Evolutionary conservation across 202 grass and related monocot species (phyloP), one percentile per base, ranked within the genome.

Genomic region (Cymbopogon flexuosus): DNA sequence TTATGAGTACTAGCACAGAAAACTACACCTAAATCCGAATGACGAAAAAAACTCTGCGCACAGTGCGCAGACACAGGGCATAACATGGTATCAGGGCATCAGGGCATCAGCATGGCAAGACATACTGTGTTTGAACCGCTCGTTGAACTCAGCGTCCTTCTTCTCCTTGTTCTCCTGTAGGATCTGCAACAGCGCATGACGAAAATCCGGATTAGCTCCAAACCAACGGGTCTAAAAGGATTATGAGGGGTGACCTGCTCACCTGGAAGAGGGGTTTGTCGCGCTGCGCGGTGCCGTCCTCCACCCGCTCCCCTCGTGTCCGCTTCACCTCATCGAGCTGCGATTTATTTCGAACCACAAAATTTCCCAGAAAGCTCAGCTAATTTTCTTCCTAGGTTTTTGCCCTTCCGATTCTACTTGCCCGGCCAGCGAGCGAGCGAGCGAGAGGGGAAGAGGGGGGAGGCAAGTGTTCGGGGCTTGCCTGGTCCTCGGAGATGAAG

Each of bases 141-240:
- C 96, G 22, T 95, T 99, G 76, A 99, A 99, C 78, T 99, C 96
- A 12, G 96, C 90, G 51, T 99, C 96, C 73, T 99, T 95, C 84
- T 91, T 94, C 41, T 99, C 96, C 90, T 91, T 98, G 45, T 98
- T 98, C 83, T 94, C 96, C 73, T 87, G 93, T 34, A 93, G 56
- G 64, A 98, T 93, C 96, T 98, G 90, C 60, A 31, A 12, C 67
- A 84, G 21, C 6, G 8, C 41, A 58, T 2, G 8, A 56, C 3
- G 27, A 84, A 41, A 43, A 73, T 3, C 30, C 35, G 56, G 24
- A 85, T 70, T 72, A 89, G 35, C 12, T 36, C 6, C 74, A 72
- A 22, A 61, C 36, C 27, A 37, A 15, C 16, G 33, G 31, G 23
- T 10, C 42, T 52, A 29, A 36, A 45, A 13, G 54, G 62, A 62